Base-by-base conservation (phyloP, 495 filamentous ascomycete species). In the Penicillium goetzii region DNA sequence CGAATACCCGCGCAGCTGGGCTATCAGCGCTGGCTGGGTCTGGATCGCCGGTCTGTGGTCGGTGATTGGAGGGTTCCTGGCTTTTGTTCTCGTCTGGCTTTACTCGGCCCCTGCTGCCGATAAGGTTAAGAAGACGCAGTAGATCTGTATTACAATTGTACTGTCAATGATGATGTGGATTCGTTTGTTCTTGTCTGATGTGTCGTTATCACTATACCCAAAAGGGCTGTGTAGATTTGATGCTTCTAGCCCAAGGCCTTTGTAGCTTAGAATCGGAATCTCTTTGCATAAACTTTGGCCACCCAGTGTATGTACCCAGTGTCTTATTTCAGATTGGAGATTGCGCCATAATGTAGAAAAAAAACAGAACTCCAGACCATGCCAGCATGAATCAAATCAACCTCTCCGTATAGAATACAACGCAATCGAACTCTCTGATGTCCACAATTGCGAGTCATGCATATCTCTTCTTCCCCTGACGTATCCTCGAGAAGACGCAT, bases 31-130 rank as follows among this genome's bases (percentile, higher is more conserved):
- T 11, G 95, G 92, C 11, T 99, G 92, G 91, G 92, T 93, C 7
- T 99, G 95, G 95, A 95, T 99, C 68, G 85, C 88, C 2, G 95
- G 95, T 53, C 88, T 98, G 51, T 91, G 83, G 70, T 87, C 86
- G 32, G 97, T 95, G 1, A 86, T 97, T 47, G 81, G 76, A 11
- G 95, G 92, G 14, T 99, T 92, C 86, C 56, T 97, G 50, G 88
- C 76, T 3, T 98, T 99, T 80, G 90, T 92, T 61, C 85, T 86
- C 34, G 61, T 97, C 55, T 99, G 95, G 95, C 81, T 99, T 68
- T 99, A 91, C 79, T 91, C 89, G 67, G 90, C 84, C 59, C 92
- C 93, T 17, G 57, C 63, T 50, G 66, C 69, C 21, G 56, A 72
- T 28, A 75, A 73, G 63, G 60, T 60, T 38, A 93, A 92, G 86